Percentiles rank a stretch among this genome's conserved stretches.
phyloP scores from a whole-genome alignment of 306 rosid species.

The Clitoria ternatea region DNA sequence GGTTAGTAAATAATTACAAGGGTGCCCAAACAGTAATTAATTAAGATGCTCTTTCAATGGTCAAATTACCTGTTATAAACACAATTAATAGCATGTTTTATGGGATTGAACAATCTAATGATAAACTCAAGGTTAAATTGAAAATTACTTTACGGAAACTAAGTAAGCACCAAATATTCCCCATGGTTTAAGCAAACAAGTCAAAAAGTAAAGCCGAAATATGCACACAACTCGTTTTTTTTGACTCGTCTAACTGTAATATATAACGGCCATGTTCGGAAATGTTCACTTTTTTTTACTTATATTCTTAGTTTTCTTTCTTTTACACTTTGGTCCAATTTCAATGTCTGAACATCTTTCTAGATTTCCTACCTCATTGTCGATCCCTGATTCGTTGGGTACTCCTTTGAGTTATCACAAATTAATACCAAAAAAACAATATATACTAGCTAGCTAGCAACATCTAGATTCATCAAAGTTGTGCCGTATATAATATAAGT shows the following conservation, averaged over 20 bases:
- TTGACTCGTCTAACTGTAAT: background rate
- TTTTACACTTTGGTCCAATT: background rate
- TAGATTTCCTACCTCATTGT: background rate
- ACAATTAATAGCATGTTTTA: background rate
- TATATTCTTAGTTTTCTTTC: background rate
- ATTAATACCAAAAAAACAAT: too few species aligned
- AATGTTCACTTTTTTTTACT: background rate
- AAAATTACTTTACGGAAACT: background rate
- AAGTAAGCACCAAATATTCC: background rate
- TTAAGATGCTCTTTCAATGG: too few species aligned
- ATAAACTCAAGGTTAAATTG: background rate
- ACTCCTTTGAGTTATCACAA: too few species aligned
- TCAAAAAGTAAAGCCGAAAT: constrained; percentile 11
- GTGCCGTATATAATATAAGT: too few species aligned
- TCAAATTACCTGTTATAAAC: too few species aligned
- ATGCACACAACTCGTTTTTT: background rate
- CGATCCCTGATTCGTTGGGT: too few species aligned
- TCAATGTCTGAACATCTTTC: background rate
- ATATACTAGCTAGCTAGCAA: background rate
- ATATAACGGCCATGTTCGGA: background rate
- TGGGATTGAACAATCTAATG: background rate
- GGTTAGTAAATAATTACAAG: background rate
- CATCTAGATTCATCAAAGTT: background rate
- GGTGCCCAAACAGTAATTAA: background rate
- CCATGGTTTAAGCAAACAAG: background rate